These are phyloP conservation scores for Alternaria arbusti DNA, from an alignment of 2,329 filamentous ascomycete genomes.

Conservation along the genomic window DNA sequence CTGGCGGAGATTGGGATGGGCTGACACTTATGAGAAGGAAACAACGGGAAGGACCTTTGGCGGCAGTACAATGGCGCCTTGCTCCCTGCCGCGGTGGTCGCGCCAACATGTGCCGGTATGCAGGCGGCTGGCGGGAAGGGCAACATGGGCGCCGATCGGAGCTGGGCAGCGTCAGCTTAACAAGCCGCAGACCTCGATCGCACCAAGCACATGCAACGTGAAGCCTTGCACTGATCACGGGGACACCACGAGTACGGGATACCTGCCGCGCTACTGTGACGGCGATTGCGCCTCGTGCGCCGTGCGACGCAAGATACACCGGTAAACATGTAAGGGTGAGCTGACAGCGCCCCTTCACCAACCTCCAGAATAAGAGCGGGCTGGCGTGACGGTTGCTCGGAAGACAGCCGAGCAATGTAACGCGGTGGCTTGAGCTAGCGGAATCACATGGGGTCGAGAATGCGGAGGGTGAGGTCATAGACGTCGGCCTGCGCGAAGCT, in stretches of 20 bases:
- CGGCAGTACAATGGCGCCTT: not conserved
- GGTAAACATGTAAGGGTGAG: not conserved
- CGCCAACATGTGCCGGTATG: not conserved
- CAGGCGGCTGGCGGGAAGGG: constrained; percentile 8
- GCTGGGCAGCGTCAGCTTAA: constrained; percentile 2
- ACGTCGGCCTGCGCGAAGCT: constrained; percentile 9
- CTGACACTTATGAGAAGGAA: not conserved
- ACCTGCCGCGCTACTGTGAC: not conserved
- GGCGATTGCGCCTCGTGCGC: not conserved
- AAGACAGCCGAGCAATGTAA: constrained; percentile 8
- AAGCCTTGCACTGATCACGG: constrained; percentile 1
- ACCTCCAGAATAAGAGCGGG: not conserved
- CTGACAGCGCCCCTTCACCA: not conserved
- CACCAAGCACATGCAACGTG: constrained; percentile 1
- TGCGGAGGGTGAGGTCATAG: constrained; percentile 9
- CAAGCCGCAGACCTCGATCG: constrained; percentile 1
- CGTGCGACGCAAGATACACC: not conserved
- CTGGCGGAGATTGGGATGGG: not conserved
- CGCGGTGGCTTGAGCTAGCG: constrained; percentile 8
- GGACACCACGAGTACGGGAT: not conserved
- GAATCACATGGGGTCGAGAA: not conserved
- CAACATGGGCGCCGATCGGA: constrained; percentile 3
- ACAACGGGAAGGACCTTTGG: constrained; percentile 1
- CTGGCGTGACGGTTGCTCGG: not conserved
- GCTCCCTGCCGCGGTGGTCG: constrained; percentile 1